Base-by-base conservation (phyloP, 768 basidiomycete species). In the Leccinum variicolor region DNA sequence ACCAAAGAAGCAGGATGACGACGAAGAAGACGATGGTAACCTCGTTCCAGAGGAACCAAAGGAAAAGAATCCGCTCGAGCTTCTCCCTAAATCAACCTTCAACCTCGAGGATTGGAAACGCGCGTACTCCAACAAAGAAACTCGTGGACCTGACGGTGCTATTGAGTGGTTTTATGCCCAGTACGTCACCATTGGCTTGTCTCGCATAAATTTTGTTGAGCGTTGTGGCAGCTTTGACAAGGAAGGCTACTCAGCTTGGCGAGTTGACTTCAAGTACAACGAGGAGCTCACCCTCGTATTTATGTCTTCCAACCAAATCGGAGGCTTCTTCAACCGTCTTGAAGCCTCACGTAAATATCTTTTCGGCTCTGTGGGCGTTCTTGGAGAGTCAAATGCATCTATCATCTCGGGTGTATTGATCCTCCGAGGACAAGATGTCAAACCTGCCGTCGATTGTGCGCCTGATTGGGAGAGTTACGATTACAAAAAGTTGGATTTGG, bases 51-150 rank as follows among this genome's bases (percentile, higher is more conserved):
- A 83, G 51, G 93, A 90, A 75, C 92, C 95, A 64, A 96, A 96
- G 73, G 82, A 76, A 56, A 94, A 95, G 84, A 96, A 97, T 82
- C 96, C 96, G 26, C 86, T 96, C 53, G 96, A 97, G 62, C 81
- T 84, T 60, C 84, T 98, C 41, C 93, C 94, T 64, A 95, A 92
- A 75, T 89, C 90, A 11, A 76, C 82, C 6, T 85, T 92, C 75
- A 93, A 93, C 79, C 84, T 94, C 56, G 90, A 96, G 74, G 94
- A 98, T 76, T 97, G 93, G 94, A 98, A 98, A 75, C 87, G 92
- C 47, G 89, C 90, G 46, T 99, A 98, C 81, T 97, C 94, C 67
- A 98, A 98, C 88, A 87, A 89, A 74, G 94, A 98, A n/a, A 98
- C 95, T 39, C 86, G 90, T 54, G 92, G 90, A 36, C 64, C 89